Evolutionary conservation across 2,329 filamentous ascomycete species (phyloP).

Genomic region (Cladosporium halotolerans): DNA sequence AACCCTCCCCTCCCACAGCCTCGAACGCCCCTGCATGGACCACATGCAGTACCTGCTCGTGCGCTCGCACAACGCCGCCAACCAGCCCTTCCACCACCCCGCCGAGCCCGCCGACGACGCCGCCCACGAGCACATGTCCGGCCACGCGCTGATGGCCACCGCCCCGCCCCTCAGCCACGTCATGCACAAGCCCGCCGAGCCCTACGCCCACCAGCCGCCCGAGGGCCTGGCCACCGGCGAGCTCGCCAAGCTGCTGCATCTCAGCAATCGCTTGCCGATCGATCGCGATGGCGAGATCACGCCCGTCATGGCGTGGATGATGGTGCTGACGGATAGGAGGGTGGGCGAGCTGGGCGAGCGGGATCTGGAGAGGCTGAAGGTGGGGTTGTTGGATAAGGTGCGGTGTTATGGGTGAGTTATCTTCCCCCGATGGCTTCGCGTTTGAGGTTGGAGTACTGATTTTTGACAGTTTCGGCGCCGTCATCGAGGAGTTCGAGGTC

Average conservation of each 20-base stretch:
- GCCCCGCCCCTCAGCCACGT: conserved; percentile 69
- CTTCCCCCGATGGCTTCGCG: neutral
- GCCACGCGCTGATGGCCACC: conserved; percentile 88
- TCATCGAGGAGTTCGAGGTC: conserved; percentile 67
- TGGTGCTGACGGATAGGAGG: conserved; percentile 66
- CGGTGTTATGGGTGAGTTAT: conserved; percentile 79
- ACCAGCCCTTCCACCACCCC: conserved; percentile 30
- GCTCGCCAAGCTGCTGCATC: conserved; percentile 72
- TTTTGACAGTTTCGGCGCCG: conserved; percentile 55
- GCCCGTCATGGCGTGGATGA: conserved; percentile 90
- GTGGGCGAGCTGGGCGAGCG: conserved; percentile 55
- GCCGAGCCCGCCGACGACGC: conserved; percentile 43
- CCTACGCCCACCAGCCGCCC: conserved; percentile 67
- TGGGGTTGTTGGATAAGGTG: conserved; percentile 71
- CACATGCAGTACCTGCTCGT: conserved; percentile 75
- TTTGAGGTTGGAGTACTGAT: neutral
- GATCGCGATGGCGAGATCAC: conserved; percentile 74
- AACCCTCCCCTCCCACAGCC: conserved; percentile 43
- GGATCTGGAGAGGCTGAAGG: conserved; percentile 67
- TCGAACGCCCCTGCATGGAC: conserved; percentile 90
- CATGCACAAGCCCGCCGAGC: conserved; percentile 47
- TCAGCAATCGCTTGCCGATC: conserved; percentile 75
- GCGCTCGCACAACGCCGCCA: conserved; percentile 43
- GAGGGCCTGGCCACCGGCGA: conserved; percentile 65
- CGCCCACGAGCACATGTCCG: conserved; percentile 58